Evolutionary conservation across 306 rosid genomes (phyloP).

Genomic region (Pterocarpus macrocarpus): DNA sequence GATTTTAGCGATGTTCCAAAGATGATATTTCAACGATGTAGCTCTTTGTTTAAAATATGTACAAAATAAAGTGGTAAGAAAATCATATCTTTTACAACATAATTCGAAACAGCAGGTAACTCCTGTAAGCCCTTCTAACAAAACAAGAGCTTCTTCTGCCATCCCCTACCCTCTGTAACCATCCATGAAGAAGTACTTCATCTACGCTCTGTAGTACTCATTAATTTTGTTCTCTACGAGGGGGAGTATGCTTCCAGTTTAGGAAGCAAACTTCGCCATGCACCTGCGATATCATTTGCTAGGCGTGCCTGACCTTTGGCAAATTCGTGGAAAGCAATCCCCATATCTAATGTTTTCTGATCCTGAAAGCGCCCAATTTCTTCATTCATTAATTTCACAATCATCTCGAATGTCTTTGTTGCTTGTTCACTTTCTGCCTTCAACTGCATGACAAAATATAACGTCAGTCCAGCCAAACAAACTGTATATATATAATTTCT

Average conservation of each 20-base stretch:
- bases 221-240: slow-evolving; percentile 42
- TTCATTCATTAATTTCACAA: slow-evolving; percentile 84
- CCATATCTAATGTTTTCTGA: slow-evolving; percentile 91
- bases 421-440: slow-evolving; percentile 95
- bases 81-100: slow-evolving; percentile 49
- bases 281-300: slow-evolving; percentile 85
- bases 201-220: slow-evolving; percentile 41
- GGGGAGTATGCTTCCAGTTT: slow-evolving; percentile 85
- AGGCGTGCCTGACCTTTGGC: slow-evolving; percentile 96
- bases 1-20: neutral
- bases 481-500: neutral
- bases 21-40: slow-evolving; percentile 28
- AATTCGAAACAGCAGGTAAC: slow-evolving; percentile 55
- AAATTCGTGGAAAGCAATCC: slow-evolving; percentile 92
- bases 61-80: slow-evolving; percentile 54
- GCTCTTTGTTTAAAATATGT: slow-evolving; percentile 56
- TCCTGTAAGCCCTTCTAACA: slow-evolving; percentile 47
- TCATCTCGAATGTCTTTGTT: slow-evolving; percentile 77
- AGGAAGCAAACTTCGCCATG: slow-evolving; percentile 96
- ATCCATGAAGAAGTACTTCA: slow-evolving; percentile 34
- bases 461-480: slow-evolving; percentile 42
- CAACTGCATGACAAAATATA: slow-evolving; percentile 74
- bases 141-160: slow-evolving; percentile 50
- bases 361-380: slow-evolving; percentile 92
- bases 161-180: slow-evolving; percentile 35